Conservation (phyloP, 225 moss, liverwort and hornwort genomes). For the Polytrichum commune region DNA sequence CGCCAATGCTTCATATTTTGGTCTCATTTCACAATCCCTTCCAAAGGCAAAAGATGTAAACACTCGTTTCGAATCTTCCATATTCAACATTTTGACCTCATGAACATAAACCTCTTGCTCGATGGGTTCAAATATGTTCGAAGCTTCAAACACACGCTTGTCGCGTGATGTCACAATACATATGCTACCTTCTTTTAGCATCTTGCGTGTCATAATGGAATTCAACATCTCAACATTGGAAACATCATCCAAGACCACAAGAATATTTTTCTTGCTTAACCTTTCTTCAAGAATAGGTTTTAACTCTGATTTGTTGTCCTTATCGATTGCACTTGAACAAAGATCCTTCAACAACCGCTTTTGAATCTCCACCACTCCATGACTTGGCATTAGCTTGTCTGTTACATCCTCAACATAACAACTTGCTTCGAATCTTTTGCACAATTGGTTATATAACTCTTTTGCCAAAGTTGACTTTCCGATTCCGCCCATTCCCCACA, state of each 20-base stretch:
- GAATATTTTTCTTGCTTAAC: neutral
- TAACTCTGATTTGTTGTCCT: neutral
- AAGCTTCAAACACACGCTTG: no score
- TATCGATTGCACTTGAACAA: neutral
- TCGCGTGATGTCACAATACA: neutral
- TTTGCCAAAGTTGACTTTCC: constrained; percentile 13
- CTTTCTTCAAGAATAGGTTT: neutral
- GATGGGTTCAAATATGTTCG: no score
- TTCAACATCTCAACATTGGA: neutral
- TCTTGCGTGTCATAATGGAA: neutral
- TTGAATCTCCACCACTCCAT: neutral
- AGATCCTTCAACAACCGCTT: neutral
- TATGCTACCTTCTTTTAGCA: neutral
- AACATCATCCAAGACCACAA: constrained; percentile 12
- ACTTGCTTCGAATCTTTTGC: neutral
- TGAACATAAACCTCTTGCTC: neutral
- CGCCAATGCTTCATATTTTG: neutral
- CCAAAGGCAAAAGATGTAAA: constrained; percentile 2
- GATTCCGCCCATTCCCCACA: constrained; percentile 19
- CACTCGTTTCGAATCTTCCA: neutral
- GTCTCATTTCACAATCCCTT: neutral
- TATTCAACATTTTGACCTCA: neutral
- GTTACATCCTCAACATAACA: constrained; percentile 10
- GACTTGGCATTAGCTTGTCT: neutral
- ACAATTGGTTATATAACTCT: neutral